phyloP scores from a whole-genome alignment of 169 alveolate genomes.

The Pseudocohnilembus persalinus region DNA sequence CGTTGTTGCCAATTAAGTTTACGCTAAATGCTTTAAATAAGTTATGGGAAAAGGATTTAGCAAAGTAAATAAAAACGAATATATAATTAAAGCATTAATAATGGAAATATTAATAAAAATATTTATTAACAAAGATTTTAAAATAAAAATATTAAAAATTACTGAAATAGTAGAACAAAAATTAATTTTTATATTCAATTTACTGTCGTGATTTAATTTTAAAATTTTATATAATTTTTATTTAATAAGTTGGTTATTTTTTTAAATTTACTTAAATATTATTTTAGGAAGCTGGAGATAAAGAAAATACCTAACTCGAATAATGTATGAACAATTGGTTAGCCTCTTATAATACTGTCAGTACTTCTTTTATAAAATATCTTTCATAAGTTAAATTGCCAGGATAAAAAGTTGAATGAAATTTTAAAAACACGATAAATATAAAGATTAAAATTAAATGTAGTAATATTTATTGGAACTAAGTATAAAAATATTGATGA shows the following conservation, averaged over 20 bases:
- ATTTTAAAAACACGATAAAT: too few species aligned
- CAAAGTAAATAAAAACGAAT: neutral
- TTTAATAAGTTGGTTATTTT: neutral
- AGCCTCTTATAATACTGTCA: neutral
- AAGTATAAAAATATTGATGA: too few species aligned
- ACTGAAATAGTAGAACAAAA: neutral
- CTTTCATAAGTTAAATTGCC: neutral
- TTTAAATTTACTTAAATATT: too few species aligned
- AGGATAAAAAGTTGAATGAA: neutral
- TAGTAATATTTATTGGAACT: too few species aligned
- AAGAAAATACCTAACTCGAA: neutral
- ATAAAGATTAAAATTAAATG: too few species aligned
- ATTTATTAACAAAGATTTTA: too few species aligned
- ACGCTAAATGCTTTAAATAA: neutral
- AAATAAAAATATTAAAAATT: too few species aligned
- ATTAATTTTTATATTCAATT: neutral
- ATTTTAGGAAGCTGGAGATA: neutral
- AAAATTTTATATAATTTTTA: too few species aligned
- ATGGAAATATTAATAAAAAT: too few species aligned
- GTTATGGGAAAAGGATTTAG: neutral
- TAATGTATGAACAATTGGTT: neutral
- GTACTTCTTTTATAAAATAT: neutral
- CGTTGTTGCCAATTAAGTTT: neutral
- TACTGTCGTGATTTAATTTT: too few species aligned
- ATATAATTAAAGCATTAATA: too few species aligned